Base-by-base conservation (phyloP, 306 rosid genomes). In the Arachis hypogaea region DNA sequence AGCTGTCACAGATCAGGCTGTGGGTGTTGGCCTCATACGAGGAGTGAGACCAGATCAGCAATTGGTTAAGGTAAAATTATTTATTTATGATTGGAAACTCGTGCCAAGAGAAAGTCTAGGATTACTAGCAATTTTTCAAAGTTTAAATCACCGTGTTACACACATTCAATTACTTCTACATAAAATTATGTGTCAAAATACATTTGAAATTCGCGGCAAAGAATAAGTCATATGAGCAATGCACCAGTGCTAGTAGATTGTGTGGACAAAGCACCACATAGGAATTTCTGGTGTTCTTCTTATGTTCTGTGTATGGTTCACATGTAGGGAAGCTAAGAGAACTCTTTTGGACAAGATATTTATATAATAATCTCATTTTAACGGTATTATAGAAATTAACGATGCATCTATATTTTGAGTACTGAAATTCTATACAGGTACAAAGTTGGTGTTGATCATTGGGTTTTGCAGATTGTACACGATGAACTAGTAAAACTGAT, bases 41-140 rank as follows among this genome's bases (percentile, higher is more conserved):
- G 96, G 99, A 14, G 97, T 94, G 77, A 92, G 55, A 81, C 98
- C 97, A 0, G 97, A 94, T 85, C 99, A 94, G 79, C 99, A 94
- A 66, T 75, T 94, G 90, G 99, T 94, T 69, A 94, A 94, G 95
- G 97, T 88, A 63, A 43, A 59, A 41, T 51, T 47, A 9, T 42
- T 71, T 5, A 7, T 3, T 59, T 38, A 2, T 63, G 47, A 22
- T 29, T 30, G 44, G 16, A 38, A 51, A 51, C 30, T 66, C 7
- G n/a, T 68, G 61, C 60, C 44, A 11, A 63, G 40, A 66, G 11
- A 38, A 64, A 76, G 28, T 38, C 46, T 51, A 18, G 12, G 43
- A 38, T 66, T 66, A 22, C 50, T 72, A 51, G 11, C 22, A 46
- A 38, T 52, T 73, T 3, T 54, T 10, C 14, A 66, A 66, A 52